phyloP scores from a whole-genome alignment of 2,329 filamentous ascomycete genomes.

The Furcasterigmium sp. region DNA sequence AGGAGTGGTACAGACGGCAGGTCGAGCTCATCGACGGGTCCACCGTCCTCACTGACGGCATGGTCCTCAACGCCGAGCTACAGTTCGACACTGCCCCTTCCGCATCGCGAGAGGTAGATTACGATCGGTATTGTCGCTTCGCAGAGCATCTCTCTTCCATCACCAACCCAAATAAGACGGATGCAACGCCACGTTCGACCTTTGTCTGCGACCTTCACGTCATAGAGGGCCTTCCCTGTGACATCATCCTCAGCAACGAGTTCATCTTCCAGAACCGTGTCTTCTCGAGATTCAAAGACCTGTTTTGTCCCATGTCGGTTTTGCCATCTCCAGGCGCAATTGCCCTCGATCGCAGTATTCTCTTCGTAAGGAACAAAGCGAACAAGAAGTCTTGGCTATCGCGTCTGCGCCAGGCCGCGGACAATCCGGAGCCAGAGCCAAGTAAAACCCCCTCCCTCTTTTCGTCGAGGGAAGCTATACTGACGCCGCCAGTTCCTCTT shows the following conservation, averaged over 20 bases:
- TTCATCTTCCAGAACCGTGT: constrained; percentile 7
- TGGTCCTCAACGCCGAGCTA: constrained; percentile 4
- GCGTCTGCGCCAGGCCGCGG: neutral
- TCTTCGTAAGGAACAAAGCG: neutral
- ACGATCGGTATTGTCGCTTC: neutral
- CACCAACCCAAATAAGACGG: neutral
- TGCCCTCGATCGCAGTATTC: neutral
- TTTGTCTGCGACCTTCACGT: constrained; percentile 8
- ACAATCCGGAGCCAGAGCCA: neutral
- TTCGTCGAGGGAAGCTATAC: neutral
- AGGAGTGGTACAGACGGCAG: neutral
- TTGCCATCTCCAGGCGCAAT: too few species aligned
- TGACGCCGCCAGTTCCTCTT: neutral
- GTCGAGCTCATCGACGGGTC: constrained; percentile 6
- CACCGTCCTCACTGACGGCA: constrained; percentile 4
- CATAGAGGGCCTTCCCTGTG: constrained; percentile 4
- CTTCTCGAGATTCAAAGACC: constrained; percentile 2
- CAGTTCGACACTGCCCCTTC: constrained; percentile 2
- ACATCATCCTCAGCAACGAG: constrained; percentile 9
- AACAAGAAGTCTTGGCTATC: neutral
- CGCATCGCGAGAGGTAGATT: neutral
- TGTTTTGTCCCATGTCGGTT: constrained; percentile 9
- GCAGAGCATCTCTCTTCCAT: neutral
- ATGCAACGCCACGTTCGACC: neutral
- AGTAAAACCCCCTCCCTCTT: neutral